Evolutionary conservation across 495 filamentous ascomycete species (phyloP).

Genomic region (Xylaria intraflava): DNA sequence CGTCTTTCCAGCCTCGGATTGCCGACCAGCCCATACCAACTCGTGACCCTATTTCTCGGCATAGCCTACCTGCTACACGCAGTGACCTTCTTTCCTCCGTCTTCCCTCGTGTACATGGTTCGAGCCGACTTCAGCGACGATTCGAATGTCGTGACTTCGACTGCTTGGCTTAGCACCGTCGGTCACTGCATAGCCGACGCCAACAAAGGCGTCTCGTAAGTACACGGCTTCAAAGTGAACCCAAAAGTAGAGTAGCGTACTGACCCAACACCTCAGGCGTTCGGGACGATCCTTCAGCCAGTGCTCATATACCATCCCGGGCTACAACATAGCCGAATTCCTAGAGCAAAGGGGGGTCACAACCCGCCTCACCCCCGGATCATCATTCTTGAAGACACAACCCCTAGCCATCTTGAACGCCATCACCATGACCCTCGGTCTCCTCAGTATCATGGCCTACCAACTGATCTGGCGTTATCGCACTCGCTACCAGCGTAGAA

Average conservation of each 20-base stretch:
- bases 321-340: background rate
- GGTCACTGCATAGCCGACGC: constrained; percentile 4
- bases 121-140: background rate
- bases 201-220: background rate
- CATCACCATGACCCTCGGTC: background rate
- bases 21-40: background rate
- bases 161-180: constrained; percentile 4
- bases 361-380: background rate
- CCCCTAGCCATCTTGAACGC: background rate
- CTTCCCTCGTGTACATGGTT: background rate
- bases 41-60: background rate
- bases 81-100: constrained; percentile 1
- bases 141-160: background rate
- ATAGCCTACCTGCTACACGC: background rate
- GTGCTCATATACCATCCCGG: background rate
- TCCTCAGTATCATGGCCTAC: background rate
- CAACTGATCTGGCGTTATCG: background rate
- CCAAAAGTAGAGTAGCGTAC: background rate
- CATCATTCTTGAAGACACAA: background rate
- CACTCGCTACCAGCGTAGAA: background rate
- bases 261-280: background rate
- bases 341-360: background rate
- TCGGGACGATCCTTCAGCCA: background rate
- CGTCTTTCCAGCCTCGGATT: background rate
- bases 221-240: background rate